Evolutionary conservation across 208 protist species (phyloP).

Genomic region (Tetramitus jugosus): DNA sequence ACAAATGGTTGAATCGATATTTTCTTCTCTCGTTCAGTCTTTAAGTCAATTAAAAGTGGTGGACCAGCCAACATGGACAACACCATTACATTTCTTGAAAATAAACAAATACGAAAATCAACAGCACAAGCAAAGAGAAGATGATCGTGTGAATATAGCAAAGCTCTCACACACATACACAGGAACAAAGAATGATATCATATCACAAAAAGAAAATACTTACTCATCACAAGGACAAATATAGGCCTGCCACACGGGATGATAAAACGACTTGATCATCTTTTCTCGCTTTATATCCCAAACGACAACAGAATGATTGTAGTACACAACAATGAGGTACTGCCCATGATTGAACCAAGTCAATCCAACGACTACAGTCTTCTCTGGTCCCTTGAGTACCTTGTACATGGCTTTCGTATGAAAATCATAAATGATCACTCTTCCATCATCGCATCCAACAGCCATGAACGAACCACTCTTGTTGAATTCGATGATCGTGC

Average conservation of each 20-base stretch:
- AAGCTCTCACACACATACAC: no score
- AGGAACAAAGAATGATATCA: no score
- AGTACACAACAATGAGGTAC: background rate
- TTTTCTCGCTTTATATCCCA: background rate
- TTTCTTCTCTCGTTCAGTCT: no score
- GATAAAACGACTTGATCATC: background rate
- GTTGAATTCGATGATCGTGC: background rate
- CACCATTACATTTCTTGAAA: no score
- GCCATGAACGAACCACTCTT: background rate
- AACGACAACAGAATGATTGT: background rate
- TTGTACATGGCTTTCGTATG: background rate
- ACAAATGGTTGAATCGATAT: no score
- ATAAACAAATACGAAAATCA: no score
- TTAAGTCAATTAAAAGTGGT: no score
- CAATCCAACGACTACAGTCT: background rate
- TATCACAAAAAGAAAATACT: no score
- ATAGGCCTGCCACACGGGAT: background rate
- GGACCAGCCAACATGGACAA: no score
- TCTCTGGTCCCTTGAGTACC: background rate
- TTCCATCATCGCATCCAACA: conserved; percentile 3
- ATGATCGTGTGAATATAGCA: no score
- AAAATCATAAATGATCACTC: background rate
- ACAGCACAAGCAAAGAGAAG: no score
- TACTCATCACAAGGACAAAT: background rate
- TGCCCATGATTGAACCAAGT: background rate